Base-by-base conservation (phyloP, 2,329 filamentous ascomycete species). In the Aspergillus fructus region DNA sequence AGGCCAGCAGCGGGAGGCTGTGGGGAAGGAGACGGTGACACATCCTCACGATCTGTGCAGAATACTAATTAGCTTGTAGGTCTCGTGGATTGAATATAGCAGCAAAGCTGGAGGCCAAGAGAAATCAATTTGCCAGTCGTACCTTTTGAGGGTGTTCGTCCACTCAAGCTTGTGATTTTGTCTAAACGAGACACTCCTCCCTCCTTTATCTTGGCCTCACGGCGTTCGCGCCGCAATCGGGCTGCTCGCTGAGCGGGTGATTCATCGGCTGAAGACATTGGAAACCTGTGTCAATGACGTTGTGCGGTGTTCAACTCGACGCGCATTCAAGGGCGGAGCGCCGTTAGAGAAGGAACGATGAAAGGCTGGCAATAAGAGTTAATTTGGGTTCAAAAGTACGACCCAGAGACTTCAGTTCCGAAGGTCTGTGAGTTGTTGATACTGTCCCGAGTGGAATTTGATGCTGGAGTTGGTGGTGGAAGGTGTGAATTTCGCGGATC, bases 91-190 rank as follows among this genome's bases (percentile, higher is more conserved):
- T 50, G 50, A 5, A 45, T 9, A 7, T 37, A 39, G 9, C 17
- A 13, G 27, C 3, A n/a, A 17, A 23, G 15, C 8, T 27, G 9
- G n/a, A 15, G 21, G 15, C 23, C 15, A 30, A 30, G 17, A 7
- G 24, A 17, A 19, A 13, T 33, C 33, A 27, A 34, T 0, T 17
- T 21, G 19, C 17, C 21, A 45, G 55, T 56, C 67, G 50, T 69
- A 78, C 75, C 67, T 51, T 67, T 66, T 54, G 75, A 74, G 42
- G 79, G 75, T 57, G 71, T 73, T 47, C 79, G 74, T 62, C 84
- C 85, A 57, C 84, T 85, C 53, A 87, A 69, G 39, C 79, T 79
- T 40, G 84, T 85, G 70, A 88, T 88, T 64, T 83, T 83, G 56
- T 86, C 82, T 43, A 88, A 75, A 60, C 85, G 79, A 39, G 82